phyloP scores from a whole-genome alignment of 768 basidiomycete species.

The Ramaria sp. region DNA sequence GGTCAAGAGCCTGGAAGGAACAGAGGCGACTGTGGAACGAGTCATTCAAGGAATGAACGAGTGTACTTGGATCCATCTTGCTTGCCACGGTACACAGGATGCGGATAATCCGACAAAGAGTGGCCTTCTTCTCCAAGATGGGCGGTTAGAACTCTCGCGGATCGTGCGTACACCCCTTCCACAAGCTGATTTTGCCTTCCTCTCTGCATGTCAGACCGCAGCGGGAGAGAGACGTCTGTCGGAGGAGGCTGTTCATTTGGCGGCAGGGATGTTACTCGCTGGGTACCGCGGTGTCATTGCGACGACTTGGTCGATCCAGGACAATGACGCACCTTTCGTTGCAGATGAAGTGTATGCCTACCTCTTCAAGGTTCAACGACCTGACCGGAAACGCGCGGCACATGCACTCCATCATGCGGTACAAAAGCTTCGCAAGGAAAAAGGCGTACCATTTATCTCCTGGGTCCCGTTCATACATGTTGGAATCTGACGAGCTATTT shows the following conservation, averaged over 20 bases:
- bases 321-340: constrained; percentile 20
- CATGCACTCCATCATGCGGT: too few relatives aligned
- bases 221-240: constrained; percentile 22
- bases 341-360: too few relatives aligned
- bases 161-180: too few relatives aligned
- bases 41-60: constrained; percentile 8
- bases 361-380: too few relatives aligned
- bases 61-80: constrained; percentile 19
- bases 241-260: constrained; percentile 31
- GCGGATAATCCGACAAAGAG: constrained; percentile 17
- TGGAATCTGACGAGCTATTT: not conserved
- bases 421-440: not conserved
- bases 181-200: constrained; percentile 34
- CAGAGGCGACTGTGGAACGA: constrained; percentile 3
- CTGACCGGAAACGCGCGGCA: too few relatives aligned
- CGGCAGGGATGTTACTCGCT: constrained; percentile 29
- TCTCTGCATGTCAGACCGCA: constrained; percentile 38
- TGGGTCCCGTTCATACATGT: too few relatives aligned
- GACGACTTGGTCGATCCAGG: constrained; percentile 36
- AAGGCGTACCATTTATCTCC: too few relatives aligned
- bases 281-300: constrained; percentile 26
- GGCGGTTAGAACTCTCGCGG: too few relatives aligned
- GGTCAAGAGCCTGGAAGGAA: not conserved
- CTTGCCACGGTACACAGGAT: constrained; percentile 19
- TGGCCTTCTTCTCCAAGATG: too few relatives aligned